A percentile compares a stretch with the other conserved stretches of the same genome.
Conservation (phyloP, 1,139 yeast genomes). For the Oligophagozyma castellii region DNA sequence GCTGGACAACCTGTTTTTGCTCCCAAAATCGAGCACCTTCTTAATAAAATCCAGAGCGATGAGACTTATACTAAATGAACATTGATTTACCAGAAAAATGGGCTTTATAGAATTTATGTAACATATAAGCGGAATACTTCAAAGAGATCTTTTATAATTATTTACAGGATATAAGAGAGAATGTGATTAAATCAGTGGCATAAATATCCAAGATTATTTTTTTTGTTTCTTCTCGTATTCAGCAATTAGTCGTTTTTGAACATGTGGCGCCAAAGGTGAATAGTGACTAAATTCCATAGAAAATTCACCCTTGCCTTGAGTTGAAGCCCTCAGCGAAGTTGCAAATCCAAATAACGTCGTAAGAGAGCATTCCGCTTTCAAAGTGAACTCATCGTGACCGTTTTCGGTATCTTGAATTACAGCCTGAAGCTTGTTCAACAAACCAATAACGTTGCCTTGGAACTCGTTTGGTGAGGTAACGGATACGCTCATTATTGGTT, state of each 20-base stretch:
- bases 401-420: constrained; percentile 88
- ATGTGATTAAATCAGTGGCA: constrained; percentile 1
- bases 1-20: constrained; percentile 88
- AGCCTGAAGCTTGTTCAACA: constrained; percentile 85
- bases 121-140: neutral
- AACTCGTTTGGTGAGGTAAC: constrained; percentile 93
- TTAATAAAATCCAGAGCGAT: constrained; percentile 61
- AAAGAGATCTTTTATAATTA: too few relatives aligned
- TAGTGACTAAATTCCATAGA: constrained; percentile 88
- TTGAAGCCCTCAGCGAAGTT: constrained; percentile 85
- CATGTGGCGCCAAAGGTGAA: constrained; percentile 80
- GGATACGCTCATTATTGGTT: constrained; percentile 90
- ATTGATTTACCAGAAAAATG: too few relatives aligned
- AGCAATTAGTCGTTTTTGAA: constrained; percentile 81
- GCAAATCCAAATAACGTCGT: constrained; percentile 96
- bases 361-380: constrained; percentile 87
- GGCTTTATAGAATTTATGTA: constrained; percentile 1
- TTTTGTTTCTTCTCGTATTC: constrained; percentile 54
- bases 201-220: too few relatives aligned
- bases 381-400: constrained; percentile 87
- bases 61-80: constrained; percentile 17
- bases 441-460: constrained; percentile 87
- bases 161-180: constrained; percentile 3
- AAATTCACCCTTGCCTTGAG: constrained; percentile 98
- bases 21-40: constrained; percentile 64